Conservation (phyloP, 257 asterid species). For the Sherardia arvensis region DNA sequence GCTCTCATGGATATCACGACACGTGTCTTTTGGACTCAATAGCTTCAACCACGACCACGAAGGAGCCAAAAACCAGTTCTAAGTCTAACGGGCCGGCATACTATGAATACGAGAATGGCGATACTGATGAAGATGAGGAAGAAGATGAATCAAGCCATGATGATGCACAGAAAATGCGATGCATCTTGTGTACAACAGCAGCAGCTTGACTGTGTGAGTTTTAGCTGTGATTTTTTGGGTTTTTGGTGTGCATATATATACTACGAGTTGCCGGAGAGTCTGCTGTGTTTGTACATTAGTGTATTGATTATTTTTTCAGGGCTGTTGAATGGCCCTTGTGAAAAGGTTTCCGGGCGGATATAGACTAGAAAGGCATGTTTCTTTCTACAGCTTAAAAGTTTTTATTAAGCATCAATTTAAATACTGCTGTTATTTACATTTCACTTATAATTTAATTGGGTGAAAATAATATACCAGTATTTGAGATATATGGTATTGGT, state of each 20-base stretch:
- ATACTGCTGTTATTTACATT: background rate
- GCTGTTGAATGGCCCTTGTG: slow-evolving; percentile 2
- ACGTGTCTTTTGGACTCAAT: slow-evolving; percentile 77
- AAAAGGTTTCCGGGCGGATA: background rate
- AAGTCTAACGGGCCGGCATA: slow-evolving; percentile 30
- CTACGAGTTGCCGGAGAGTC: slow-evolving; percentile 6
- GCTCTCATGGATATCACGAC: slow-evolving; percentile 90
- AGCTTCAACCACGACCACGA: slow-evolving; percentile 32
- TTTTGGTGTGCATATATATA: slow-evolving; percentile 10
- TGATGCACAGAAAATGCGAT: slow-evolving; percentile 58
- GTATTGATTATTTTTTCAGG: background rate
- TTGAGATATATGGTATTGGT: too few relatives aligned
- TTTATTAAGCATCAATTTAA: too few relatives aligned
- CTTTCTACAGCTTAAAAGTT: too few relatives aligned
- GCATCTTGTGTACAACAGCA: slow-evolving; percentile 94
- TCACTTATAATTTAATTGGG: background rate
- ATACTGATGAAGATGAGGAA: slow-evolving; percentile 28
- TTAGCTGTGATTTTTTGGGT: slow-evolving; percentile 6
- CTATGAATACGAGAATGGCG: slow-evolving; percentile 38
- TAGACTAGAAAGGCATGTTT: background rate
- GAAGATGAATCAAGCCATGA: slow-evolving; percentile 25
- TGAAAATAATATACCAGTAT: too few relatives aligned
- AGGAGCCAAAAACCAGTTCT: slow-evolving; percentile 29
- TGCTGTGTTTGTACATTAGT: slow-evolving; percentile 1
- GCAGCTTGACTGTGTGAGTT: slow-evolving; percentile 47